Conservation (phyloP, 2,329 filamentous ascomycete species). For the Aspergillus quadrilineatus region DNA sequence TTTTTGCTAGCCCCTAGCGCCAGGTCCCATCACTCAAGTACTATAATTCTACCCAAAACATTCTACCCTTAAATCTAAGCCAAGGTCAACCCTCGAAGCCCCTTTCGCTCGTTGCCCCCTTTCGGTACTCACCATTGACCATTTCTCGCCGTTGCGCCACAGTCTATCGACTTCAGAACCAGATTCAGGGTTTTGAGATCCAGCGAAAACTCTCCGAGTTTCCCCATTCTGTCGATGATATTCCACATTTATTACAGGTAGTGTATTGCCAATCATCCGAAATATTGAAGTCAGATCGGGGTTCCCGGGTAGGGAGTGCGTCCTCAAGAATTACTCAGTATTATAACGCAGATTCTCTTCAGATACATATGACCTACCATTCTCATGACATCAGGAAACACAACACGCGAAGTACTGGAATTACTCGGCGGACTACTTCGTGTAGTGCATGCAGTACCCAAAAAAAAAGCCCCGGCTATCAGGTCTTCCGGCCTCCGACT, state of each 20-base stretch:
- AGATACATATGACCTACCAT: too few species aligned
- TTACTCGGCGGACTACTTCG: too few species aligned
- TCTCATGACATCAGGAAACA: too few species aligned
- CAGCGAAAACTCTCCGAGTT: neutral
- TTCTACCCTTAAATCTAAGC: neutral
- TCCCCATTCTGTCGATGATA: neutral
- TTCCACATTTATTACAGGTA: neutral
- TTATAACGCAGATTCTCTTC: too few species aligned
- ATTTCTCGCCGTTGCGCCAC: neutral
- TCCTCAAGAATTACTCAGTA: too few species aligned
- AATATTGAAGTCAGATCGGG: neutral
- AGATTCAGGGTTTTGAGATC: neutral
- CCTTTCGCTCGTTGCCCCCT: neutral
- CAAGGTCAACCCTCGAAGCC: neutral
- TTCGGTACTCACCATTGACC: too few species aligned
- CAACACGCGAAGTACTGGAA: too few species aligned
- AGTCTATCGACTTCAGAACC: neutral
- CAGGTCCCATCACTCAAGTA: too few species aligned
- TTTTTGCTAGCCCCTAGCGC: too few species aligned
- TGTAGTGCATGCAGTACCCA: neutral
- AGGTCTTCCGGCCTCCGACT: neutral
- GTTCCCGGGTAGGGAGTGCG: too few species aligned
- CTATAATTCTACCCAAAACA: neutral
- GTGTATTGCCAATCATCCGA: neutral
- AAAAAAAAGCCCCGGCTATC: neutral